Conservation (phyloP, 1,284 basidiomycete genomes). For the Trichosporon inkin region DNA sequence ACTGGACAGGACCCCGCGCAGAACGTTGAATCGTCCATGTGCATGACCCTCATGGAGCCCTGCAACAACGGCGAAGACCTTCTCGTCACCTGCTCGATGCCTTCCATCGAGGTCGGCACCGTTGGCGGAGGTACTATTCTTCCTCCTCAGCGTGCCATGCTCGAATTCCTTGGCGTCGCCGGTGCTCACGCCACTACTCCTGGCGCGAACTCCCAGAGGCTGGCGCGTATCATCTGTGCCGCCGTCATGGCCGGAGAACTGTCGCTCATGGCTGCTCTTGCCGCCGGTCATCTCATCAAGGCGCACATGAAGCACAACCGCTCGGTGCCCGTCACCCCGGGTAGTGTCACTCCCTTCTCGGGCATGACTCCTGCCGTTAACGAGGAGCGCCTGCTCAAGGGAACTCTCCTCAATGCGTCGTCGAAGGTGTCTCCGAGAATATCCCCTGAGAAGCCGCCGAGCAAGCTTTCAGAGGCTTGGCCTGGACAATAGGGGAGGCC, state of each 20-base stretch:
- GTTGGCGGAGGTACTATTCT: constrained; percentile 94
- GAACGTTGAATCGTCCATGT: constrained; percentile 97
- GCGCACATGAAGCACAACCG: constrained; percentile 65
- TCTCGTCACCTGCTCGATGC: constrained; percentile 88
- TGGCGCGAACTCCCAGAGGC: constrained; percentile 77
- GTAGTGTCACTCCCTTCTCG: constrained; percentile 38
- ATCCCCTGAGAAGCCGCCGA: constrained; percentile 6
- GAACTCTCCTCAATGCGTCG: constrained; percentile 16
- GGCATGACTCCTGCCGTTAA: constrained; percentile 37
- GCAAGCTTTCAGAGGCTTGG: constrained; percentile 15
- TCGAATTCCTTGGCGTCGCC: constrained; percentile 84
- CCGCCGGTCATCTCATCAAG: constrained; percentile 83
- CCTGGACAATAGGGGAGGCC: constrained; percentile 15
- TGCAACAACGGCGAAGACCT: constrained; percentile 86
- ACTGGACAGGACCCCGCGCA: constrained; percentile 99
- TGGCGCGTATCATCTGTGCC: constrained; percentile 80
- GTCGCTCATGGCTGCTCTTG: constrained; percentile 79
- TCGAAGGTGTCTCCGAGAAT: constrained; percentile 8
- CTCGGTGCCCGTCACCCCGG: constrained; percentile 45
- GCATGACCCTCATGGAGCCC: constrained; percentile 98
- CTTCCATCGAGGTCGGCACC: constrained; percentile 92
- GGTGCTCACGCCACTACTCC: constrained; percentile 79
- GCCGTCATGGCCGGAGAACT: constrained; percentile 94
- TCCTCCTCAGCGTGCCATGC: constrained; percentile 77
- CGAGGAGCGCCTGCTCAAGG: constrained; percentile 27